Conservation (phyloP, 306 rosid species). For the Gleditsia sinensis region DNA sequence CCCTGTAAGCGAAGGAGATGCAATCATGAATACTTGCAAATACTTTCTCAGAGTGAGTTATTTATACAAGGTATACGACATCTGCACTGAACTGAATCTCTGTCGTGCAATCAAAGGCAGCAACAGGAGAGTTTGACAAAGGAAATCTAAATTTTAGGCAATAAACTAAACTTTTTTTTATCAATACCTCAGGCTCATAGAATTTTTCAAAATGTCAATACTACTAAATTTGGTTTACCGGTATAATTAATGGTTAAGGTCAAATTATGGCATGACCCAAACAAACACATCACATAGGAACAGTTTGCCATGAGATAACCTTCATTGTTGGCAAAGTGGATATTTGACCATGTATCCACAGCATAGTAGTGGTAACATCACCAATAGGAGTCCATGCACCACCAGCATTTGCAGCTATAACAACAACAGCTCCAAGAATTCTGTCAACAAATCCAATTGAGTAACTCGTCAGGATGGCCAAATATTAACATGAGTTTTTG, state of each 20-base stretch:
- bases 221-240: constrained; percentile 7
- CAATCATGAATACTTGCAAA: constrained; percentile 18
- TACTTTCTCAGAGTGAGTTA: background rate
- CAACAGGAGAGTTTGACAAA: constrained; percentile 6
- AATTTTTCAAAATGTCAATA: constrained; percentile 11
- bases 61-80: background rate
- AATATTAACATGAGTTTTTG: background rate
- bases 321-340: constrained; percentile 76
- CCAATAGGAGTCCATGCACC: constrained; percentile 99
- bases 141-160: background rate
- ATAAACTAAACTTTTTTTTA: constrained; percentile 3
- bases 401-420: constrained; percentile 96
- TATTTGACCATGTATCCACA: constrained; percentile 97
- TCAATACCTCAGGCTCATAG: background rate
- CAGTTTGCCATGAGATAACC: constrained; percentile 45
- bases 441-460: constrained; percentile 55
- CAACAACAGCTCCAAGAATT: constrained; percentile 94
- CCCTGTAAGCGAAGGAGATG: constrained; percentile 49
- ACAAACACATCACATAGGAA: background rate
- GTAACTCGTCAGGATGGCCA: constrained; percentile 12
- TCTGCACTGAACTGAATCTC: constrained; percentile 19
- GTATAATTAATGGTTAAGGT: background rate
- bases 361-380: constrained; percentile 96
- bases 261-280: background rate
- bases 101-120: constrained; percentile 11